Base-by-base conservation (phyloP, 2,329 filamentous ascomycete species). In the Sarocladium strictum region DNA sequence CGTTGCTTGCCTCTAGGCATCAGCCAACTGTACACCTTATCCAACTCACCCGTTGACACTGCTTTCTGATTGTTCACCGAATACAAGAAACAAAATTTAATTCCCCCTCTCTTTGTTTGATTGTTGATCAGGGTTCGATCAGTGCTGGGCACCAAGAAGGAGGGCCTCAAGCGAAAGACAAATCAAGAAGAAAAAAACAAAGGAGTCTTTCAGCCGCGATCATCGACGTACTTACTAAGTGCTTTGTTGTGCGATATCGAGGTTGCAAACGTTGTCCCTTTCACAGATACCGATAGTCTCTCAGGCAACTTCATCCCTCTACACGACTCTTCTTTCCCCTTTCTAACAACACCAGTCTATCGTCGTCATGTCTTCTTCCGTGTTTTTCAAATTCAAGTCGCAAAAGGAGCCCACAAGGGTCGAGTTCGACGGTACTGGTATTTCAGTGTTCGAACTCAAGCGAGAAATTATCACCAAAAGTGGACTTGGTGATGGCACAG, bases 381-480 rank as follows among this genome's bases (percentile, higher is more conserved):
- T 99, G 68, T 97, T 97, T 76, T 99, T 97, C 89, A 96, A 96
- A 76, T 99, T 99, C 86, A 97, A 97, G 76, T 97, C 93, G 63
- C 91, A 95, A 69, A 97, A 91, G 76, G 94, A 97, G 69, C 90
- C 91, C 57, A 90, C 90, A 56, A 85, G 92, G 67, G 91, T 99
- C 65, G 89, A 92, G 67, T 97, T 99, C 72, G 93, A 99, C 73
- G 94, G 94, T 68, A 97, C 93, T 64, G 90, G 90, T 72, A 96
- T 97, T 68, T 96, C 93, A 58, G 94, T 97, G 60, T 99, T 97
- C 74, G 95, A 99, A 69, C 80, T 99, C 68, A 99, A 99, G 77
- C 89, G 93, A 76, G 94, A 97, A 75, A 99, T 99, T 67, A 99
- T 99, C 76, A 85, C 83, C 70, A 89, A 93, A 71, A 95, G 90